Base-by-base conservation (phyloP, 2,329 filamentous ascomycete species). In the Penicillium sp. region DNA sequence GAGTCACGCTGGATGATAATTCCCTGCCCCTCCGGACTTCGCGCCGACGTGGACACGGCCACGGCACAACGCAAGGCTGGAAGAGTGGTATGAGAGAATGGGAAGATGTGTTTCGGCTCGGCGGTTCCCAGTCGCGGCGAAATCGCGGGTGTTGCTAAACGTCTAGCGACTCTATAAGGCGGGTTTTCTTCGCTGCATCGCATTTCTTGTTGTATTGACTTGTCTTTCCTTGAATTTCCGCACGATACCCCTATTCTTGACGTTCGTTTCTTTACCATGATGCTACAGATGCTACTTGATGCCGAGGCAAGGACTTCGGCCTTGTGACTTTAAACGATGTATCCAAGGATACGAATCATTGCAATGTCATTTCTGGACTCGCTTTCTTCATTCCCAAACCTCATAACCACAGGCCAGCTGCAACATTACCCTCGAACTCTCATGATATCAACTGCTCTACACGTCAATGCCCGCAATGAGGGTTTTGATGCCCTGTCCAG, bases 401-500 rank as follows among this genome's bases (percentile, higher is more conserved):
- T 22, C 5, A n/a, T n/a, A 22, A 22, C 18, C 18, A 22, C 18
- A 22, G 18, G 9, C 18, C 18, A 22, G 18, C 18, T 22, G 18
- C 18, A 22, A 22, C 18, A 9, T 22, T 22, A 22, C 18, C 5
- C n/a, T n/a, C n/a, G n/a, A n/a, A n/a, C n/a, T n/a, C n/a, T n/a
- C n/a, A n/a, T n/a, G n/a, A n/a, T n/a, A n/a, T n/a, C n/a, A n/a
- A n/a, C n/a, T n/a, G n/a, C 13, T 25, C 46, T 40, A 57, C 30
- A 32, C 43, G 22, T 60, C 52, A 35, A 60, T 48, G 2, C 68
- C 68, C 14, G 57, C 59, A 53, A 71, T 71, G 22, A 71, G 54
- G 6, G 67, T 69, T 48, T 71, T 71, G 40, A 71, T 70, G 2
- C 67, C 68, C 69, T 92, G 82, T 2, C 88, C 89, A 52, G 77